phyloP scores from a whole-genome alignment of 768 basidiomycete species.

The Podaxis sp. region DNA sequence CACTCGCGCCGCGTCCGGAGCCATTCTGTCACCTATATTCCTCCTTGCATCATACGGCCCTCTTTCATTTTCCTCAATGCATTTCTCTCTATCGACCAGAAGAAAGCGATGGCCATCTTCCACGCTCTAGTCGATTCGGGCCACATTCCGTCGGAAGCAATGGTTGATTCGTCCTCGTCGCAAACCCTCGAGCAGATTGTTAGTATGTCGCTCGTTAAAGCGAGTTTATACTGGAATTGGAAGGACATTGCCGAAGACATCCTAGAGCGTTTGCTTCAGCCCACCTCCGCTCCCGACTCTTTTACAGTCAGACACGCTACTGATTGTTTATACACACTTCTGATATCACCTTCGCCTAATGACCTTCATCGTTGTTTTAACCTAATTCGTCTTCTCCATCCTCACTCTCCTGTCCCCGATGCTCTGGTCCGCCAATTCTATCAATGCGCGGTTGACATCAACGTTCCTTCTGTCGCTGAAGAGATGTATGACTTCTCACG shows the following conservation, averaged over 20 bases:
- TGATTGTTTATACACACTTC: slow-evolving; percentile 42
- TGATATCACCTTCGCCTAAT: slow-evolving; percentile 28
- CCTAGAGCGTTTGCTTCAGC: slow-evolving; percentile 29
- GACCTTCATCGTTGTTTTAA: slow-evolving; percentile 39
- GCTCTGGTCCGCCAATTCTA: slow-evolving; percentile 48
- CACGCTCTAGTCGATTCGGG: slow-evolving; percentile 42
- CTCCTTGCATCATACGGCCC: slow-evolving; percentile 34
- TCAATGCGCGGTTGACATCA: slow-evolving; percentile 28
- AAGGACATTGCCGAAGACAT: slow-evolving; percentile 38
- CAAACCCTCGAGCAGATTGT: slow-evolving; percentile 47
- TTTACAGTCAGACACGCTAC: slow-evolving; percentile 33
- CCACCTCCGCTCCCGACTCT: slow-evolving; percentile 17
- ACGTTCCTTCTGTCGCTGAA: slow-evolving; percentile 34
- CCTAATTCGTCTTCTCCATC: slow-evolving; percentile 36
- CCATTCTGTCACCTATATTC: slow-evolving; percentile 26
- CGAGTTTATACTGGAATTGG: slow-evolving; percentile 59
- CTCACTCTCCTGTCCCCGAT: slow-evolving; percentile 37
- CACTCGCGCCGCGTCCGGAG: slow-evolving; percentile 23
- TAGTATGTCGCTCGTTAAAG: slow-evolving; percentile 44
- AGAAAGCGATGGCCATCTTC: slow-evolving; percentile 46
- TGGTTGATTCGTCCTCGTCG: slow-evolving; percentile 34
- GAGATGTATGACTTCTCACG: slow-evolving; percentile 48
- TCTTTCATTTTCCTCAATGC: slow-evolving; percentile 44
- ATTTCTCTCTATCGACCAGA: slow-evolving; percentile 33
- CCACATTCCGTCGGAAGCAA: slow-evolving; percentile 45